Evolutionary conservation across 2,329 filamentous ascomycete species (phyloP).

Genomic region (Pleoardoris graminearum): DNA sequence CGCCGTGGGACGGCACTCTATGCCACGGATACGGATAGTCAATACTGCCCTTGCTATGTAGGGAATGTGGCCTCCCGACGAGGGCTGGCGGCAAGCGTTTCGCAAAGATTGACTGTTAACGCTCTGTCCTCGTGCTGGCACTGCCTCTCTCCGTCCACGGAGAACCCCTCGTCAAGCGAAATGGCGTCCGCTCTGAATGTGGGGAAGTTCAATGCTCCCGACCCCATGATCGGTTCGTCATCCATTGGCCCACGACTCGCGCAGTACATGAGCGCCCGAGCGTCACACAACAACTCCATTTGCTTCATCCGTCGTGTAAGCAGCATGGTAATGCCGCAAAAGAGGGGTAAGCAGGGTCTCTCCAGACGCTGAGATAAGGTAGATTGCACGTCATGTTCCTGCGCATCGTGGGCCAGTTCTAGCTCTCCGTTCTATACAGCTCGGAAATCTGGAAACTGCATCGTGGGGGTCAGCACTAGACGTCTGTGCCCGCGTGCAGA

Average conservation of each 20-base stretch:
- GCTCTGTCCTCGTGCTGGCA: slow-evolving; percentile 23
- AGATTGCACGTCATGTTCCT: slow-evolving; percentile 32
- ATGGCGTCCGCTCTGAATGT: slow-evolving; percentile 27
- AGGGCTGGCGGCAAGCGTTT: slow-evolving; percentile 10
- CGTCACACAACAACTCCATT: slow-evolving; percentile 6
- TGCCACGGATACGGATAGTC: slow-evolving; percentile 10
- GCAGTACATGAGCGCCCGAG: background rate
- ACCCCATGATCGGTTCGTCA: slow-evolving; percentile 11
- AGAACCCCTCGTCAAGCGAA: slow-evolving; percentile 20
- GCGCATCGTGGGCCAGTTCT: slow-evolving; percentile 25
- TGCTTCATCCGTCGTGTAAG: background rate
- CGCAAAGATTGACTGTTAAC: slow-evolving; percentile 13
- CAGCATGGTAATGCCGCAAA: background rate
- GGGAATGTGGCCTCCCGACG: too few relatives aligned
- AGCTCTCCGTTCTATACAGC: slow-evolving; percentile 13
- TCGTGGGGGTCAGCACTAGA: slow-evolving; percentile 32
- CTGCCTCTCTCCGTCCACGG: slow-evolving; percentile 14
- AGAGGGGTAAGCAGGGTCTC: slow-evolving; percentile 1
- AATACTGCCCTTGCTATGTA: slow-evolving; percentile 1
- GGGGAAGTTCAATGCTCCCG: slow-evolving; percentile 21
- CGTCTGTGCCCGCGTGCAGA: slow-evolving; percentile 5
- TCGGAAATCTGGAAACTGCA: slow-evolving; percentile 25
- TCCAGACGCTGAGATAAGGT: slow-evolving; percentile 23
- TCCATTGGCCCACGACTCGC: slow-evolving; percentile 7
- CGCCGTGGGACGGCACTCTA: slow-evolving; percentile 21